Conservation (phyloP, 2,329 filamentous ascomycete genomes). For the Aspergillus quadrilineatus region DNA sequence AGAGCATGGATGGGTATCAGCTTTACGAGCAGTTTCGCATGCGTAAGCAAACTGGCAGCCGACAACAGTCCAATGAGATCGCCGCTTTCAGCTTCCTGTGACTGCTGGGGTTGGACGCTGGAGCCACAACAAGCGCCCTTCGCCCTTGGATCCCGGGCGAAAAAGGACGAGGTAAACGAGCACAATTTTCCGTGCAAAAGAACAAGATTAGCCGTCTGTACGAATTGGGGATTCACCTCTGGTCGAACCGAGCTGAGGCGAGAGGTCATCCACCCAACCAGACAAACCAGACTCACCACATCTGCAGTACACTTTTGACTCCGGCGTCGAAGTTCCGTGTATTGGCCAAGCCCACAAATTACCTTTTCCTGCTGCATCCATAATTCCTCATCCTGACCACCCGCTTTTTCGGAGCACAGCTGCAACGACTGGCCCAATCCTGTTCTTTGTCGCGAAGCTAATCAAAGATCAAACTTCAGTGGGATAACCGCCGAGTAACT, state of each 20-base stretch:
- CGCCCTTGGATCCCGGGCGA: background rate
- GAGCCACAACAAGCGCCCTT: constrained; percentile 3
- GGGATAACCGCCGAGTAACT: constrained; percentile 1
- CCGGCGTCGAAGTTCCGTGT: constrained; percentile 18
- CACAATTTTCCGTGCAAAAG: no score
- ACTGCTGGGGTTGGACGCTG: background rate
- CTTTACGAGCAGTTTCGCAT: constrained; percentile 4
- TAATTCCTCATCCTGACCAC: constrained; percentile 3
- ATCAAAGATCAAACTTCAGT: constrained; percentile 4
- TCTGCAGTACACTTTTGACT: background rate
- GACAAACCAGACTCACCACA: background rate
- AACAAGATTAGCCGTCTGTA: background rate
- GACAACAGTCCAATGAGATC: constrained; percentile 9
- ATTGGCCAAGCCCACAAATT: constrained; percentile 24
- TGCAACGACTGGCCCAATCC: background rate
- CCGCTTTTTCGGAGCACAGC: background rate
- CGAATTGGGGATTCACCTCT: background rate
- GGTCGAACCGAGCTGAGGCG: background rate
- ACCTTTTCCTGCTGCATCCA: background rate
- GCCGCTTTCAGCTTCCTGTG: constrained; percentile 2
- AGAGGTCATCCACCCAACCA: background rate
- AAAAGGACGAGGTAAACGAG: background rate
- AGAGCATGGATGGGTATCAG: background rate
- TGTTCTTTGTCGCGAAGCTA: constrained; percentile 6
- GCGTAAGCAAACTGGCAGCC: constrained; percentile 14